These are phyloP conservation scores for Pythium diclinum DNA, from an alignment of 352 stramenopile species.

Conservation along the genomic window DNA sequence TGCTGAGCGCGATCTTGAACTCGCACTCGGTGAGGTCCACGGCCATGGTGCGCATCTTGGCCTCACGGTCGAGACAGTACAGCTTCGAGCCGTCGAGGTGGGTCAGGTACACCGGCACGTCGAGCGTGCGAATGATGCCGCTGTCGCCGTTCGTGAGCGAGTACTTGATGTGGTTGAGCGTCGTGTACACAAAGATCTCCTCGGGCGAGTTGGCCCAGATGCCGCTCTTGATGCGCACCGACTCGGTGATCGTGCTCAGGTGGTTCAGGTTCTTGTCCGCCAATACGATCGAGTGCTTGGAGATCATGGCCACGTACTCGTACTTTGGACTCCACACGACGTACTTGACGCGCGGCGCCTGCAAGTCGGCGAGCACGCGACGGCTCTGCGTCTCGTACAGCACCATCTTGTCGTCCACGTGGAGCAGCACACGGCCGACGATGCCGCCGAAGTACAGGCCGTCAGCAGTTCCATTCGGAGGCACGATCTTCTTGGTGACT, in stretches of 20 bases:
- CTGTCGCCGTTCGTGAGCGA: conserved; percentile 92
- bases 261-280: conserved; percentile 98
- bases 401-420: conserved; percentile 96
- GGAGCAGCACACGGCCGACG: conserved; percentile 96
- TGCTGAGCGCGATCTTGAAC: conserved; percentile 96
- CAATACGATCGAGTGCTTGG: conserved; percentile 97
- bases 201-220: conserved; percentile 89
- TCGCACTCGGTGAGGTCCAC: conserved; percentile 98
- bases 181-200: conserved; percentile 98
- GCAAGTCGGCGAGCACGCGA: conserved; percentile 94
- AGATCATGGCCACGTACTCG: conserved; percentile 96
- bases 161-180: conserved; percentile 95
- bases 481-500: conserved; percentile 96
- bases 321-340: conserved; percentile 97
- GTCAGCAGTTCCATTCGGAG: conserved; percentile 94
- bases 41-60: conserved; percentile 94
- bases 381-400: conserved; percentile 98
- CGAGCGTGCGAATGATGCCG: conserved; percentile 97
- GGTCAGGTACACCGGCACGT: conserved; percentile 97
- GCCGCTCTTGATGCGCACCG: conserved; percentile 94
- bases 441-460: conserved; percentile 96
- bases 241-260: conserved; percentile 96
- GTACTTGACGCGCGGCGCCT: conserved; percentile 96
- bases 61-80: conserved; percentile 96
- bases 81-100: conserved; percentile 94